A percentile compares a stretch with the other conserved stretches of the same genome.
phyloP scores from a whole-genome alignment of 331 rosid genomes.

The Quercus tomentella region DNA sequence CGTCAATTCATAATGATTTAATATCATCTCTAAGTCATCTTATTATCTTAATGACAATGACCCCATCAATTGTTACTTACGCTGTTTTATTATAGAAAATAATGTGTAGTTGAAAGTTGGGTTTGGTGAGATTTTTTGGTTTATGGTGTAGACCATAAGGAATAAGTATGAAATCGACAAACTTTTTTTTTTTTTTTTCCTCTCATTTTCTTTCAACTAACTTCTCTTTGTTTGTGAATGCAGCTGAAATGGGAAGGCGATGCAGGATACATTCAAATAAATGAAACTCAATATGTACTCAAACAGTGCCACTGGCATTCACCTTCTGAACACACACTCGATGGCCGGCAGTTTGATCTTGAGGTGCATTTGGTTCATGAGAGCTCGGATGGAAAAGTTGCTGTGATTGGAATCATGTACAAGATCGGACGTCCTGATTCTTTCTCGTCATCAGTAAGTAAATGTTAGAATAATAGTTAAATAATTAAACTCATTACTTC shows the following conservation, averaged over 20 bases:
- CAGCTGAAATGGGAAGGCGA: slow-evolving; percentile 41
- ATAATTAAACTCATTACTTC: too few relatives aligned
- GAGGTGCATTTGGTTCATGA: slow-evolving; percentile 70
- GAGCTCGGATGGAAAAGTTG: slow-evolving; percentile 27
- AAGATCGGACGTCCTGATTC: slow-evolving; percentile 34
- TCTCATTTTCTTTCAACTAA: background rate
- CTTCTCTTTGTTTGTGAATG: background rate
- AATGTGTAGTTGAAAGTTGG: background rate
- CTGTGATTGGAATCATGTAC: slow-evolving; percentile 58
- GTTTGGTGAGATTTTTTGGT: background rate
- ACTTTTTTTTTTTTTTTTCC: background rate
- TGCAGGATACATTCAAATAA: slow-evolving; percentile 43
- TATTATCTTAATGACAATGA: too few relatives aligned
- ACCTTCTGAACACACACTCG: slow-evolving; percentile 65
- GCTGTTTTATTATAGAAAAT: too few relatives aligned
- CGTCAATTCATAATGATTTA: too few relatives aligned
- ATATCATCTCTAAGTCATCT: too few relatives aligned
- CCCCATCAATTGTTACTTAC: too few relatives aligned
- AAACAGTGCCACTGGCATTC: slow-evolving; percentile 75
- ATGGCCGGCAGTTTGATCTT: slow-evolving; percentile 47
- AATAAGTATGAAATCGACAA: too few relatives aligned
- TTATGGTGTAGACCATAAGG: too few relatives aligned
- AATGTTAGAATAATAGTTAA: background rate
- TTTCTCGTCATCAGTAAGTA: slow-evolving; percentile 42
- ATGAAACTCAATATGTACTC: slow-evolving; percentile 45